phyloP scores from a whole-genome alignment of 2,329 filamentous ascomycete species.

The Pseudogymnoascus sp. region DNA sequence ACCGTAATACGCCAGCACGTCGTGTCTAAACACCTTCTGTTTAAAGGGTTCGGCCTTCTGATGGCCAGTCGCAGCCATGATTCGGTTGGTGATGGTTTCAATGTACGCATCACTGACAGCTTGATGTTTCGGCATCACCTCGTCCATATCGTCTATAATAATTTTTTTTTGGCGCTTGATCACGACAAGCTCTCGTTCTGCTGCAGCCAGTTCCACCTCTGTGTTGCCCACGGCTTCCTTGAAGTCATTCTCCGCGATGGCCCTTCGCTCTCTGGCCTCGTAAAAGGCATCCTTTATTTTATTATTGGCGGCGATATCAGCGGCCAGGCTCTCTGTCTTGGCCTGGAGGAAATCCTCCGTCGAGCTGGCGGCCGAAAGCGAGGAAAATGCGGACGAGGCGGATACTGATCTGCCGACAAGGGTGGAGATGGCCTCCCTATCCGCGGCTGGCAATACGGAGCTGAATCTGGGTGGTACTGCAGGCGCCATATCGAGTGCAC shows the following conservation, averaged over 20 bases:
- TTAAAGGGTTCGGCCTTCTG: no score
- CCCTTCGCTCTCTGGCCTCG: slow-evolving; percentile 5
- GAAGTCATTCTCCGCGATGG: background rate
- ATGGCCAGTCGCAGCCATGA: no score
- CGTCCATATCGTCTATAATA: no score
- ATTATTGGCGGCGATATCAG: slow-evolving; percentile 5
- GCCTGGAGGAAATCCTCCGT: slow-evolving; percentile 11
- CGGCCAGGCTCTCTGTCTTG: slow-evolving; percentile 9
- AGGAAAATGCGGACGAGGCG: slow-evolving; percentile 2
- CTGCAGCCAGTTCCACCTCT: background rate
- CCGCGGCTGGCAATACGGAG: no score
- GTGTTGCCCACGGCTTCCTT: background rate
- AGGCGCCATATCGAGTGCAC: no score
- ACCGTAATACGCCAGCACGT: no score
- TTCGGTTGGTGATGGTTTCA: no score
- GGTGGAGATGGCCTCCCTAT: no score
- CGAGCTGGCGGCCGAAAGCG: slow-evolving; percentile 11
- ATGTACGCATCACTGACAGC: no score
- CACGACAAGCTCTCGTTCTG: slow-evolving; percentile 8
- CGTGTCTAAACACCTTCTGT: no score
- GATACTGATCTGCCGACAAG: background rate
- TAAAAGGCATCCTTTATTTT: slow-evolving; percentile 3
- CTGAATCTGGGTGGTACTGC: no score
- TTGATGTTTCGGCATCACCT: no score
- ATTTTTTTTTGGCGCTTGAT: slow-evolving; percentile 13